Conservation (phyloP, 1,284 basidiomycete genomes). For the Ganoderma sp. region DNA sequence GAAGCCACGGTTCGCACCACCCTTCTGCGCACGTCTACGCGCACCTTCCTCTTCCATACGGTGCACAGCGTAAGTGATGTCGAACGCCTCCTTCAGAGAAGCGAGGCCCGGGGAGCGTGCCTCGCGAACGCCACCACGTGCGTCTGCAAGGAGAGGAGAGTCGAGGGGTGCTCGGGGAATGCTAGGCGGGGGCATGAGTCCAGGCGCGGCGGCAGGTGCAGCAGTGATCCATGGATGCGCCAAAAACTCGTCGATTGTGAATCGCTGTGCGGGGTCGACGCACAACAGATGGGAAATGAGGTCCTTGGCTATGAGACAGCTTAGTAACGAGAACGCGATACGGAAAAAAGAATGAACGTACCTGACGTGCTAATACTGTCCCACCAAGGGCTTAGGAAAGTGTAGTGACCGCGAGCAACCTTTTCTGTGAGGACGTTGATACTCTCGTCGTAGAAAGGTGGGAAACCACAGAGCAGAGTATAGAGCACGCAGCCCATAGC, state of each 20-base stretch:
- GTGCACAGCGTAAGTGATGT: slow-evolving; percentile 98
- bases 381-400: slow-evolving; percentile 99
- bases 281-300: slow-evolving; percentile 94
- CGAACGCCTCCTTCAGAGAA: slow-evolving; percentile 96
- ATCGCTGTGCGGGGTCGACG: slow-evolving; percentile 93
- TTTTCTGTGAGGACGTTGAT: slow-evolving; percentile 99
- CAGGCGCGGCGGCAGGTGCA: slow-evolving; percentile 63
- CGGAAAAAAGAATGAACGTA: slow-evolving; percentile 43
- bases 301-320: slow-evolving; percentile 79
- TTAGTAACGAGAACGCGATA: slow-evolving; percentile 26
- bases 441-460: slow-evolving; percentile 99
- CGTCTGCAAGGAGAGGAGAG: slow-evolving; percentile 87
- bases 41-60: slow-evolving; percentile 99
- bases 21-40: slow-evolving; percentile 80
- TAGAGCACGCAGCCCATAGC: slow-evolving; percentile 98
- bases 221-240: slow-evolving; percentile 95
- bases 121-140: slow-evolving; percentile 81
- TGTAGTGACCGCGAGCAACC: slow-evolving; percentile 97
- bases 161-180: slow-evolving; percentile 68
- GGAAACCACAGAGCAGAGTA: slow-evolving; percentile 98
- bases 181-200: slow-evolving; percentile 57
- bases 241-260: slow-evolving; percentile 98
- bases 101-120: slow-evolving; percentile 92
- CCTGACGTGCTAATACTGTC: slow-evolving; percentile 90
- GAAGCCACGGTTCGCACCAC: slow-evolving; percentile 82